Conservation (phyloP, 768 basidiomycete genomes). For the Tricholoma hemisulphureum region DNA sequence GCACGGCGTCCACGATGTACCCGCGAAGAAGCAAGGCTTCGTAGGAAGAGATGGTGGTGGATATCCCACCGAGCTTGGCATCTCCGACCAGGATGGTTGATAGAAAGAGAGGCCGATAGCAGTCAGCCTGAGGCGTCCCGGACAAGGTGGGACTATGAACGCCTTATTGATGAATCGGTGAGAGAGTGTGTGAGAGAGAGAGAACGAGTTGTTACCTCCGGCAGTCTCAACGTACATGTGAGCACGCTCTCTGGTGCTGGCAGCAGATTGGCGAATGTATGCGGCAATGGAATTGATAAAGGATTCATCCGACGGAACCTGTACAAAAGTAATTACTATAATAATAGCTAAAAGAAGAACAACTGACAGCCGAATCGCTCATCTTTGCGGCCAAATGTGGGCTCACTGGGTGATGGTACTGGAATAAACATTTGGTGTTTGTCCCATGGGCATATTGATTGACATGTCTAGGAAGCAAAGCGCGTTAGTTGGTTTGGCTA, state of each 20-base stretch:
- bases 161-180: constrained; percentile 53
- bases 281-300: constrained; percentile 63
- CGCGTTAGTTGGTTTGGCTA: background rate
- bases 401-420: constrained; percentile 86
- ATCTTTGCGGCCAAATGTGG: constrained; percentile 83
- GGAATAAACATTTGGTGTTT: constrained; percentile 70
- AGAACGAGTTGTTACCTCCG: constrained; percentile 65
- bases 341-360: background rate
- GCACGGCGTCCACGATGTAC: constrained; percentile 79
- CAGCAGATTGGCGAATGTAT: constrained; percentile 58
- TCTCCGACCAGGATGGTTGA: constrained; percentile 89
- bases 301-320: constrained; percentile 64
- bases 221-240: constrained; percentile 92
- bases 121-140: constrained; percentile 80
- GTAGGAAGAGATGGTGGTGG: constrained; percentile 85
- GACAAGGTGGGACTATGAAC: constrained; percentile 89
- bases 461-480: constrained; percentile 55
- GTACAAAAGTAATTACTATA: background rate
- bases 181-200: too few relatives aligned
- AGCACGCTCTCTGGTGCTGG: constrained; percentile 23
- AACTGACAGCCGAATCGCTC: constrained; percentile 36
- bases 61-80: constrained; percentile 89
- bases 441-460: constrained; percentile 49
- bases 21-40: constrained; percentile 90
- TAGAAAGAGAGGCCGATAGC: constrained; percentile 82